Evolutionary conservation across 768 basidiomycete species (phyloP).

Genomic region (Austroboletus eburneus): DNA sequence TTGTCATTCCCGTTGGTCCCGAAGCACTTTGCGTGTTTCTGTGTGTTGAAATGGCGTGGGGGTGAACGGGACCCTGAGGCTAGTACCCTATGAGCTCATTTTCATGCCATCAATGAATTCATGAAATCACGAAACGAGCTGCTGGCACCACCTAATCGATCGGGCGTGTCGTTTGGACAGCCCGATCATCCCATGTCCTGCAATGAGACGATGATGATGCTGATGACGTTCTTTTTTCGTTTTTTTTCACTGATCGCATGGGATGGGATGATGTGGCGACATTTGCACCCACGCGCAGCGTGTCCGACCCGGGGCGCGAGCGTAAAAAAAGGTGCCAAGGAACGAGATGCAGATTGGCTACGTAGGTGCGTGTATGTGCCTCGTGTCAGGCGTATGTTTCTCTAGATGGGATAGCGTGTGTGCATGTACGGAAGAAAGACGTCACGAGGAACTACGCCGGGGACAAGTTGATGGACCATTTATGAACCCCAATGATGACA

Average conservation of each 20-base stretch:
- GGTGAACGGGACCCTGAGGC: slow-evolving; percentile 6
- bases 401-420: not conserved
- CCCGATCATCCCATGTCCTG: slow-evolving; percentile 9
- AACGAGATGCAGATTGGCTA: too few relatives aligned
- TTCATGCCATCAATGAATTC: too few relatives aligned
- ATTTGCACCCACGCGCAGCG: too few relatives aligned
- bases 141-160: slow-evolving; percentile 7
- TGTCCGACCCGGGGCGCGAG: too few relatives aligned
- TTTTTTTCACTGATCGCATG: too few relatives aligned
- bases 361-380: slow-evolving; percentile 1
- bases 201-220: too few relatives aligned
- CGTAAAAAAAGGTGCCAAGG: too few relatives aligned
- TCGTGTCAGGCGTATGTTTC: slow-evolving; percentile 16
- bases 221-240: too few relatives aligned
- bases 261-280: too few relatives aligned
- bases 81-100: slow-evolving; percentile 14
- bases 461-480: too few relatives aligned
- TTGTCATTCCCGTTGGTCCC: slow-evolving; percentile 13
- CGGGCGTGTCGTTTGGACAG: not conserved
- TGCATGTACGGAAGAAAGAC: not conserved
- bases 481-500: too few relatives aligned
- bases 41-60: not conserved
- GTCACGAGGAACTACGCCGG: slow-evolving; percentile 9
- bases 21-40: slow-evolving; percentile 4
- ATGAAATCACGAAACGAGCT: too few relatives aligned